These are phyloP conservation scores for Plasmopara halstedii DNA, from an alignment of 352 stramenopile genomes.

Conservation along the genomic window DNA sequence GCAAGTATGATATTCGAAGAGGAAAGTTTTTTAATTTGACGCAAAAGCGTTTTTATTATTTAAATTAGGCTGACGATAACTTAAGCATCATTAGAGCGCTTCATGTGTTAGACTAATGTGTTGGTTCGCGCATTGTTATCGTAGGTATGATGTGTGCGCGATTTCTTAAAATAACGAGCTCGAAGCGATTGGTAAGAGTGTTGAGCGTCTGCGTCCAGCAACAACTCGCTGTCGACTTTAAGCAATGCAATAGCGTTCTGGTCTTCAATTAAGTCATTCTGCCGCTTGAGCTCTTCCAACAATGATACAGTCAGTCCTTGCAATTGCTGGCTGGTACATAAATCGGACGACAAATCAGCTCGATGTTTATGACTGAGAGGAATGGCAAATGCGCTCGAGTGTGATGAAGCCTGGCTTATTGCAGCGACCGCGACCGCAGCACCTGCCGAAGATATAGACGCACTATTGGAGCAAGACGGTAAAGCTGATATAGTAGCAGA, in stretches of 20 bases:
- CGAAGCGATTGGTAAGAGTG: constrained; percentile 47
- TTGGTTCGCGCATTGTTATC: constrained; percentile 11
- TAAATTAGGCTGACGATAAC: too few species aligned
- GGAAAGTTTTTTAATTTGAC: too few species aligned
- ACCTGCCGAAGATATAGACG: constrained; percentile 1
- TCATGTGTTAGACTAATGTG: constrained; percentile 14
- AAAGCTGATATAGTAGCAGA: constrained; percentile 1
- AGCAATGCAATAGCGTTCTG: constrained; percentile 68
- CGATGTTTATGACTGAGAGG: constrained; percentile 9
- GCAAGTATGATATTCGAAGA: too few species aligned
- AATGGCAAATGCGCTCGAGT: constrained; percentile 2
- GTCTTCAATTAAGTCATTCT: constrained; percentile 65
- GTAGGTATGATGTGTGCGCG: constrained; percentile 19
- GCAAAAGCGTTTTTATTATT: too few species aligned
- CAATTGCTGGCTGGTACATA: constrained; percentile 13
- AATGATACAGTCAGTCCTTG: constrained; percentile 26
- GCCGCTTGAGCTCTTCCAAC: constrained; percentile 43
- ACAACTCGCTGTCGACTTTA: constrained; percentile 36
- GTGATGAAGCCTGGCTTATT: background rate
- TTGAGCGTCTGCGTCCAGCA: constrained; percentile 40
- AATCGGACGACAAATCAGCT: constrained; percentile 13
- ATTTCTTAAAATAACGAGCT: constrained; percentile 46
- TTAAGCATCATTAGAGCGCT: background rate
- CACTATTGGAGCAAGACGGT: background rate
- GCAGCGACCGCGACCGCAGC: constrained; percentile 6